Evolutionary conservation across 306 rosid genomes (phyloP), one percentile per base, ranked within the genome.

Genomic region (Rubus parviflorus): DNA sequence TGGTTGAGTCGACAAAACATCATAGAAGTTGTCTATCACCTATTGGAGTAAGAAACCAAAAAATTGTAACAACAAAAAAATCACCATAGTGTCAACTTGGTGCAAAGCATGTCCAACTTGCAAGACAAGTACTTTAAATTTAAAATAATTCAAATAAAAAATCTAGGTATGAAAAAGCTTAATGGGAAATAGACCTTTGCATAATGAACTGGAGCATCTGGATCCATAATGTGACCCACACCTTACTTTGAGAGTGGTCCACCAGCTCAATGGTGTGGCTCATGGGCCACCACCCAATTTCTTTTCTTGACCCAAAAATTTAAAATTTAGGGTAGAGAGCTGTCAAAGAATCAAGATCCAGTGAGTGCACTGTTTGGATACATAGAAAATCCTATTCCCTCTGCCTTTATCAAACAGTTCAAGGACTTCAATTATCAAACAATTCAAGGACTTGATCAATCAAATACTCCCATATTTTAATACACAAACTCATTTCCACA

Each of bases 161-260:
- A 7, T 38, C 12, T 12, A 48, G 22, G 47, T 46, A 0, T 30
- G 35, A 30, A 72, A 83, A 56, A 64, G 73, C 79, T 69, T 69
- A 73, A 51, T 63, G 67, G 79, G 80, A 76, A 80, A 77, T 74
- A 77, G 48, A 54, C 70, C 73, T 63, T 81, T 72, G 20, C 84
- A 87, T 86, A 47, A 89, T 87, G 90, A 81, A 87, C 46, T 77
- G 57, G 85, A 82, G 85, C 91, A 83, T 90, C 82, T 81, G 85
- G 79, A 81, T 81, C 80, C 85, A 68, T 41, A 68, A 30, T 38
- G 71, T 88, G 91, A 4, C 88, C 91, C 88, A 87, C 88, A 54
- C 47, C 75, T 79, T 77, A 74, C 90, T 85, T 86, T 88, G 79
- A 62, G 80, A 71, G 83, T 82, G 92, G 92, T 83, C 94, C 88